Conservation (phyloP, 768 basidiomycete species). For the Suillus placidus region DNA sequence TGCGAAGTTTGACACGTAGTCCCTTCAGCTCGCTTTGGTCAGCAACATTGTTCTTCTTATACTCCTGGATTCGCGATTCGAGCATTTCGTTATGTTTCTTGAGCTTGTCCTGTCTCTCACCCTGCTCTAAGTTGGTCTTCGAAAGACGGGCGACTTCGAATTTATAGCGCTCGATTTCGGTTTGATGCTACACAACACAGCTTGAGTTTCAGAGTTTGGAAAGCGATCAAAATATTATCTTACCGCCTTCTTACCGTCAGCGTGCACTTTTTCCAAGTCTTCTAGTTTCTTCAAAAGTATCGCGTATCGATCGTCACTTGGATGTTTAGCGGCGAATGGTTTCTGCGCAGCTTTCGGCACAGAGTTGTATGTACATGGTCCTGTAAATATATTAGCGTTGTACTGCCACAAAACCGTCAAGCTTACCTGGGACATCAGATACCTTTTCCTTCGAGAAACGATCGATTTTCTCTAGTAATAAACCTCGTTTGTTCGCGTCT, state of each 20-base stretch:
- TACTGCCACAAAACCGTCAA: background rate
- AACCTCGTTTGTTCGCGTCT: conserved; percentile 59
- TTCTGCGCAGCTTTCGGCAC: conserved; percentile 28
- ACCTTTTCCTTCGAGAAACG: conserved; percentile 50
- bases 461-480: conserved; percentile 58
- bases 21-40: conserved; percentile 70
- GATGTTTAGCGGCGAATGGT: conserved; percentile 28
- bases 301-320: conserved; percentile 50
- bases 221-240: conserved; percentile 23
- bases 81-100: conserved; percentile 62
- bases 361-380: conserved; percentile 36
- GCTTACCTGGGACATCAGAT: conserved; percentile 46
- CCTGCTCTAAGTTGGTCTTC: conserved; percentile 50
- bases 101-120: conserved; percentile 59
- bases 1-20: conserved; percentile 57
- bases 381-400: conserved; percentile 25
- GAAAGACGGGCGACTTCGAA: conserved; percentile 54
- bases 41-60: conserved; percentile 48
- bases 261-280: conserved; percentile 62
- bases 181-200: conserved; percentile 49
- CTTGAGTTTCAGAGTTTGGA: background rate
- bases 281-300: conserved; percentile 64
- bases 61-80: conserved; percentile 62
- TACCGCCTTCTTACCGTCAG: conserved; percentile 68
- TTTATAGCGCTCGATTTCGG: conserved; percentile 61